Base-by-base conservation (phyloP, 2,329 filamentous ascomycete species). In the Trichoderma gracile region DNA sequence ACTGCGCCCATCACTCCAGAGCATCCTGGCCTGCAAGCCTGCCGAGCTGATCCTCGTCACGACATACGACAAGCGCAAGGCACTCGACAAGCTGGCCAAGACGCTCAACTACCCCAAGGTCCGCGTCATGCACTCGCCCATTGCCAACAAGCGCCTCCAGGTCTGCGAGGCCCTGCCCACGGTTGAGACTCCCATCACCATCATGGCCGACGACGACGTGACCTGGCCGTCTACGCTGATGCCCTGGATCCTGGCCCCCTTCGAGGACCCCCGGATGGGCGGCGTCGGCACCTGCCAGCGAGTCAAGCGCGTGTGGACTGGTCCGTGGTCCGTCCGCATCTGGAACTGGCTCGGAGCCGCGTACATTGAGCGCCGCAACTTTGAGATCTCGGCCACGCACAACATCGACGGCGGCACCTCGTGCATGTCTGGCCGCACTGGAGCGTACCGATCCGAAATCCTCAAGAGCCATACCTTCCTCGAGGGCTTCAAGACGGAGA, bases 171-270 rank as follows among this genome's bases (percentile, higher is more conserved):
- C 93, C 3, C 91, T 98, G 54, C 93, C 93, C 21, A 86, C 92
- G 69, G 92, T 97, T 65, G 83, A 81, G 69, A 97, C 94, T 0
- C 80, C 84, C 58, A 93, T 98, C 73, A 97, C 92, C 43, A 86
- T 98, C 71, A 92, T 98, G 81, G 93, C 93, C 27, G 94, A 98
- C 74, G 94, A 98, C 77, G 94, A 98, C 76, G 94, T 98, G 67
- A 93, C 90, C 71, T 97, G 94, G 90, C 93, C 93, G 3, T 82
- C 83, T 17, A 95, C 91, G 47, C 86, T 96, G 67, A 85, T 97
- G 71, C 90, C 89, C 38, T 97, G 93, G 93, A 90, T 98, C 65
- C 81, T 98, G 67, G 94, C 94, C 5, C 93, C 94, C 0, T 97
- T 98, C 68, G 93, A 97, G 75, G 88, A 95, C 74, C 80, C 85